Base-by-base conservation (phyloP, 495 filamentous ascomycete genomes). In the Alectoria sarmentosa region DNA sequence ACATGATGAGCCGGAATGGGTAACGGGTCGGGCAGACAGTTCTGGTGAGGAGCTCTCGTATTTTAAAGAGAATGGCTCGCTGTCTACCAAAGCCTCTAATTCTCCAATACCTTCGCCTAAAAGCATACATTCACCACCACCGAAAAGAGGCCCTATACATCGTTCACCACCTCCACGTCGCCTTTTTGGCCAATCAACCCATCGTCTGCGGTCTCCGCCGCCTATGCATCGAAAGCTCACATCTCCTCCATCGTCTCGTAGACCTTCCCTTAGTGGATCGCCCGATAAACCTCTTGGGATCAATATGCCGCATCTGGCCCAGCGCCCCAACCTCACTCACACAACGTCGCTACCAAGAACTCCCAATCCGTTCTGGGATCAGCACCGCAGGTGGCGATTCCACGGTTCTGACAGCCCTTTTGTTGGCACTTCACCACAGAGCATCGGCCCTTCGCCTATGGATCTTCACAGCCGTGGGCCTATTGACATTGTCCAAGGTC, bases 401-500 rank as follows among this genome's bases (percentile, higher is more conserved):
- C 26, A 63, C 57, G 73, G 15, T 58, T 69, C 14, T 73, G 76
- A 58, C 76, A 73, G 7, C 69, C 76, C 9, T 75, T 78, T 65
- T 72, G 71, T 42, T 56, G 75, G 77, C 49, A 68, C 67, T 17
- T 77, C 78, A 21, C 77, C 75, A 60, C 72, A n/a, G 39, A 61
- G 28, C 15, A 52, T 41, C 17, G 32, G 62, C n/a, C 73, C 34
- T 74, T 74, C 38, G 58, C 56, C 46, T 38, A 49, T 38, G 54
- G 79, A 84, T 65, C 66, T 80, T 34, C 85, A 89, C 66, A 83
- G 83, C 36, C 84, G 94, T 66, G 91, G 91, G 55, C 92, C 94
- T 37, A 92, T 98, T 68, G 95, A 97, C 72, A 98, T 98, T 67
- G 91, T 96, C 76, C 92, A 96, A 72, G 94, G 94, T 9, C 85